phyloP scores from a whole-genome alignment of 371 early-diverging fungal species.

The Rhizopus delemar region DNA sequence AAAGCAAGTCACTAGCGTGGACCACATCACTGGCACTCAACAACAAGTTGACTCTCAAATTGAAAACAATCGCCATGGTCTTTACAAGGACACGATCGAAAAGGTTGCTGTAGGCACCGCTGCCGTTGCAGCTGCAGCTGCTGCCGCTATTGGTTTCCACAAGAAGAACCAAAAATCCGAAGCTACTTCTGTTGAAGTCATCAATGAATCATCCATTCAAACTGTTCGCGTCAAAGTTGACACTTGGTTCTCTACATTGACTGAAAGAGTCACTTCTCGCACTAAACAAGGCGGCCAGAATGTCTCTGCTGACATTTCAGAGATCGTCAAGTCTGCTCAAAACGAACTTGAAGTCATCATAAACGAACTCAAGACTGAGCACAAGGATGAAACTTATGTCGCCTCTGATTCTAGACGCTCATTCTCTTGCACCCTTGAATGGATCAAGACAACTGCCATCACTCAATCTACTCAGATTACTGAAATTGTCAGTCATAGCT shows the following conservation, averaged over 20 bases:
- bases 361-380: conserved; percentile 18
- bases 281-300: conserved; percentile 30
- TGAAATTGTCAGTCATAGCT: conserved; percentile 23
- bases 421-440: conserved; percentile 26
- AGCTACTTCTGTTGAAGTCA: conserved; percentile 20
- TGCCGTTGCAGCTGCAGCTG: conserved; percentile 31
- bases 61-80: conserved; percentile 14
- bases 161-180: conserved; percentile 26
- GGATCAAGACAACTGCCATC: conserved; percentile 27
- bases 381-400: neutral
- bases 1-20: conserved; percentile 20
- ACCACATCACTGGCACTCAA: conserved; percentile 20
- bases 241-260: conserved; percentile 21
- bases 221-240: conserved; percentile 24
- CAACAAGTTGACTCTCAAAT: conserved; percentile 3
- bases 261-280: conserved; percentile 24
- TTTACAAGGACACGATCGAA: conserved; percentile 27
- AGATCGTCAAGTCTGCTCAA: conserved; percentile 33
- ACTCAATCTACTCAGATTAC: conserved; percentile 31
- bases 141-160: conserved; percentile 21
- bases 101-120: conserved; percentile 27
- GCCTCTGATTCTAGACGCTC: conserved; percentile 19
- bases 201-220: conserved; percentile 19
- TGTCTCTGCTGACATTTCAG: conserved; percentile 21
- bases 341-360: conserved; percentile 26